Conservation (phyloP, 306 rosid genomes). For the Glycine tomentella region DNA sequence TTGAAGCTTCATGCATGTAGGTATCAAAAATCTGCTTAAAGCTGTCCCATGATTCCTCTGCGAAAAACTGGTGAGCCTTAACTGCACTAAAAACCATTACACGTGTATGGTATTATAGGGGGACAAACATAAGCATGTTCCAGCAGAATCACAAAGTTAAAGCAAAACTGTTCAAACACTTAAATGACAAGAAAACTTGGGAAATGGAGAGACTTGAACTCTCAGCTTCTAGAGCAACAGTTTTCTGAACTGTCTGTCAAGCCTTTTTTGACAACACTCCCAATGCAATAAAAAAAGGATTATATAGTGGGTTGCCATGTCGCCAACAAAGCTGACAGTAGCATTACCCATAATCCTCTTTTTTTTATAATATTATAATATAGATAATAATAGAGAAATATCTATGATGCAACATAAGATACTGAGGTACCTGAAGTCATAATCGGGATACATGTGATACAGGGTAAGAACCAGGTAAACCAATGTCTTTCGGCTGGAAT, state of each 20-base stretch:
- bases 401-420: slow-evolving; percentile 44
- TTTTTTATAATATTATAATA: slow-evolving; percentile 10
- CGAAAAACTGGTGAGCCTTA: slow-evolving; percentile 97
- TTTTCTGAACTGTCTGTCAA: slow-evolving; percentile 89
- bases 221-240: slow-evolving; percentile 99
- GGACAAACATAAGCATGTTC: slow-evolving; percentile 33
- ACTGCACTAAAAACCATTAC: slow-evolving; percentile 79
- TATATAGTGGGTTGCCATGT: slow-evolving; percentile 93
- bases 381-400: neutral
- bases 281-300: slow-evolving; percentile 67
- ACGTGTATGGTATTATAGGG: slow-evolving; percentile 54
- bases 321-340: slow-evolving; percentile 96
- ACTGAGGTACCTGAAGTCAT: slow-evolving; percentile 94
- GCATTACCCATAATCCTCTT: slow-evolving; percentile 99
- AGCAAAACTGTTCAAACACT: slow-evolving; percentile 26
- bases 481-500: slow-evolving; percentile 94
- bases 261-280: slow-evolving; percentile 99
- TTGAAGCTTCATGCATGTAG: slow-evolving; percentile 93
- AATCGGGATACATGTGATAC: slow-evolving; percentile 94
- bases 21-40: slow-evolving; percentile 84
- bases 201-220: slow-evolving; percentile 99
- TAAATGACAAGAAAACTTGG: slow-evolving; percentile 62
- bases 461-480: slow-evolving; percentile 90
- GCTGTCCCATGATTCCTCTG: slow-evolving; percentile 94
- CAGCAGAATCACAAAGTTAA: slow-evolving; percentile 33